Evolutionary conservation across 1,139 yeast genomes (phyloP).

Genomic region (Neolecta irregularis): DNA sequence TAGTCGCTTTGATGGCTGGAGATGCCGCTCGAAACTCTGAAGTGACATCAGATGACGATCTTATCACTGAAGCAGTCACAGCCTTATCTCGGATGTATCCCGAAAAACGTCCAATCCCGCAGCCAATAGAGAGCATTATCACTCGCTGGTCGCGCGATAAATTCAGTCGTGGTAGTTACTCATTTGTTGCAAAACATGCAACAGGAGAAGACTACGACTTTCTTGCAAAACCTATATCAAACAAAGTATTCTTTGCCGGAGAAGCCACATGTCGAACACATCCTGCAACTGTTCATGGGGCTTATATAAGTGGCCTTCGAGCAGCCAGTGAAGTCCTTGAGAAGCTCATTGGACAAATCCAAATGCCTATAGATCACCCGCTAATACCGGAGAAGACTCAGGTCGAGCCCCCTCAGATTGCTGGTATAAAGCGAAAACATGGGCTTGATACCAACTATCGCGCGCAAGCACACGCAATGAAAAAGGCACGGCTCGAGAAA

Average conservation of each 20-base stretch:
- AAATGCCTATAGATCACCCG: slow-evolving; percentile 24
- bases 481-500: slow-evolving; percentile 14
- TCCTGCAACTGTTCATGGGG: slow-evolving; percentile 34
- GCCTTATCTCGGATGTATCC: slow-evolving; percentile 23
- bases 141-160: slow-evolving; percentile 32
- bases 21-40: slow-evolving; percentile 26
- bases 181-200: slow-evolving; percentile 30
- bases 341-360: slow-evolving; percentile 28
- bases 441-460: slow-evolving; percentile 3
- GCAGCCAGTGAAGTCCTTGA: slow-evolving; percentile 30
- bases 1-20: slow-evolving; percentile 29
- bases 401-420: background rate
- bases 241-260: slow-evolving; percentile 30
- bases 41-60: slow-evolving; percentile 23
- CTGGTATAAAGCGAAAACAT: slow-evolving; percentile 3
- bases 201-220: slow-evolving; percentile 30
- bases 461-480: slow-evolving; percentile 8
- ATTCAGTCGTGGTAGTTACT: slow-evolving; percentile 28
- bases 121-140: slow-evolving; percentile 27
- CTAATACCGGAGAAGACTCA: slow-evolving; percentile 20
- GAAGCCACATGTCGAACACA: slow-evolving; percentile 31
- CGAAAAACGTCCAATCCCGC: slow-evolving; percentile 17
- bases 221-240: slow-evolving; percentile 25
- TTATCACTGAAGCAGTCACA: slow-evolving; percentile 25
- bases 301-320: slow-evolving; percentile 30